phyloP scores from a whole-genome alignment of 2,329 filamentous ascomycete genomes.

The Colletotrichum sp. region DNA sequence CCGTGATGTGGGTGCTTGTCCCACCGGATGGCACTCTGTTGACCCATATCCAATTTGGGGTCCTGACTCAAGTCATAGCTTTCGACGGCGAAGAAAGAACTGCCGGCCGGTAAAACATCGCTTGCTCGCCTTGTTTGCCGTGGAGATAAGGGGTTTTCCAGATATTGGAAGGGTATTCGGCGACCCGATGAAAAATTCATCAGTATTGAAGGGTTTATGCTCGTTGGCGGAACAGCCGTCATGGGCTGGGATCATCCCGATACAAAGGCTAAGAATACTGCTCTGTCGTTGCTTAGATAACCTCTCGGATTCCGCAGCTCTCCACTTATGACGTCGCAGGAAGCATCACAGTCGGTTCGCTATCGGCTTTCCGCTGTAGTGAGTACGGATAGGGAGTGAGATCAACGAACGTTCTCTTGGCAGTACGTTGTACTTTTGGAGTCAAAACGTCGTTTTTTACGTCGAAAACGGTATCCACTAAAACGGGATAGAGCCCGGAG shows the following conservation, averaged over 20 bases:
- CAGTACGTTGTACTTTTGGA: too few species aligned
- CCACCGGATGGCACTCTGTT: neutral
- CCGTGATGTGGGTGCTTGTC: neutral
- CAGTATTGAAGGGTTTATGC: neutral
- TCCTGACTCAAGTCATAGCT: neutral
- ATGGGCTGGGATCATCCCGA: neutral
- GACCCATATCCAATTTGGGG: neutral
- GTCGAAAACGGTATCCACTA: too few species aligned
- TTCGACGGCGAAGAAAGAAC: neutral
- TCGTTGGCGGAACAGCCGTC: neutral
- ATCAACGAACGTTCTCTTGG: too few species aligned
- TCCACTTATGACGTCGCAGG: neutral
- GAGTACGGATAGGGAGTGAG: too few species aligned
- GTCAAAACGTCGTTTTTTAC: too few species aligned
- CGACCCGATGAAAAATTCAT: neutral
- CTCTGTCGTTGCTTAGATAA: neutral
- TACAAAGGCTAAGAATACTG: neutral
- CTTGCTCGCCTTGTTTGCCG: neutral
- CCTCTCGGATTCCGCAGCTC: neutral
- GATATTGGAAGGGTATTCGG: neutral
- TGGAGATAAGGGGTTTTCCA: neutral
- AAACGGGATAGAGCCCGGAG: too few species aligned
- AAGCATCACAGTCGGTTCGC: neutral
- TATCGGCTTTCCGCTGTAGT: neutral
- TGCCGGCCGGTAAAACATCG: neutral